Percentiles rank a stretch among this genome's conserved stretches.
Evolutionary conservation across 805 yeast species (phyloP).

Genomic region (Sugiyamaella boreocaroliniensis): DNA sequence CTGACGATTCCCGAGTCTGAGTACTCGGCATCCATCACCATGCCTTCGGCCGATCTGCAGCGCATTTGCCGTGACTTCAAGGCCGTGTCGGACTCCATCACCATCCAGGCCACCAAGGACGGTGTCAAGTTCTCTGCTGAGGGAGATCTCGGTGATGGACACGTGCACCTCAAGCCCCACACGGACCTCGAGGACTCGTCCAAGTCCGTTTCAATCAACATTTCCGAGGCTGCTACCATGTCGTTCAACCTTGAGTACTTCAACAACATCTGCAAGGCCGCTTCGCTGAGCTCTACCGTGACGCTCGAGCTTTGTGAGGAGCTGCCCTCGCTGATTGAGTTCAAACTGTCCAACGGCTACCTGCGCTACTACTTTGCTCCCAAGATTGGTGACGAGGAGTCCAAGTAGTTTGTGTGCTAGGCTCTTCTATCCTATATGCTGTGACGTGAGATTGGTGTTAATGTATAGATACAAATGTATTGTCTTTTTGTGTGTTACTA

Average conservation of each 20-base stretch:
- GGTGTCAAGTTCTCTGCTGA: slow-evolving; percentile 83
- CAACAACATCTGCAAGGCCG: slow-evolving; percentile 85
- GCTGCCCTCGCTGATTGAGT: slow-evolving; percentile 92
- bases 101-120: slow-evolving; percentile 82
- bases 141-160: slow-evolving; percentile 88
- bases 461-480: not conserved
- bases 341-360: slow-evolving; percentile 84
- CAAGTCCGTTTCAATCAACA: slow-evolving; percentile 63
- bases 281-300: slow-evolving; percentile 67
- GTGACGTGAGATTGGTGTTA: not conserved
- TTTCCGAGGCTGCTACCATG: slow-evolving; percentile 80
- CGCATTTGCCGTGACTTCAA: slow-evolving; percentile 83
- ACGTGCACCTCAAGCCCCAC: slow-evolving; percentile 76
- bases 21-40: slow-evolving; percentile 73
- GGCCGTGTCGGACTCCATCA: slow-evolving; percentile 79
- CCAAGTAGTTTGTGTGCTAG: not conserved
- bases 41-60: slow-evolving; percentile 86
- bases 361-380: slow-evolving; percentile 96
- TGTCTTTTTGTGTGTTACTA: too few species aligned
- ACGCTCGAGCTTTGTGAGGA: slow-evolving; percentile 83
- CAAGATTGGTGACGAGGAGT: slow-evolving; percentile 77
- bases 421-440: too few species aligned
- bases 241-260: slow-evolving; percentile 90
- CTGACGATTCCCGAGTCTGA: slow-evolving; percentile 91
- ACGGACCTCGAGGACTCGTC: slow-evolving; percentile 73